Evolutionary conservation across 2,329 filamentous ascomycete species (phyloP).

Genomic region (Cryphonectria naterciae): DNA sequence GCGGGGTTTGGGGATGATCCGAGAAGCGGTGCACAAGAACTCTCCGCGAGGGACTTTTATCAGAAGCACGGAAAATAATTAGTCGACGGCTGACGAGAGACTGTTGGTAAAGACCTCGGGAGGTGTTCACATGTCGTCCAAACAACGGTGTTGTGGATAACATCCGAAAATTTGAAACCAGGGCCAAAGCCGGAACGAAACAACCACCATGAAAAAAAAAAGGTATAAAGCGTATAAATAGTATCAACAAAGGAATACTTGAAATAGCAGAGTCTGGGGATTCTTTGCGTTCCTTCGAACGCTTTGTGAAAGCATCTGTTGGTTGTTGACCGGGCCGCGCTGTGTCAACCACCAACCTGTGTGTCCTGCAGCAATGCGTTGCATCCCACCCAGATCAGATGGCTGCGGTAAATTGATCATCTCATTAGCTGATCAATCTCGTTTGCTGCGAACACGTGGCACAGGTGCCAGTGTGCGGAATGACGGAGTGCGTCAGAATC

Average conservation of each 20-base stretch:
- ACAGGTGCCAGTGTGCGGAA: neutral
- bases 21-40: too few relatives aligned
- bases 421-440: neutral
- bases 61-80: neutral
- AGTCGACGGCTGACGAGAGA: neutral
- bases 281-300: neutral
- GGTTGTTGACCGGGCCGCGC: neutral
- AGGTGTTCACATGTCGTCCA: too few relatives aligned
- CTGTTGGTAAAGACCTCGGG: too few relatives aligned
- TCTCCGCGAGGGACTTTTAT: too few relatives aligned
- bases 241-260: neutral
- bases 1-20: too few relatives aligned
- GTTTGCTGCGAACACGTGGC: constrained; percentile 7
- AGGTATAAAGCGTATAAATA: neutral
- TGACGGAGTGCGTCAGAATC: neutral
- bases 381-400: neutral
- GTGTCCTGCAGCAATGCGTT: neutral
- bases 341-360: neutral
- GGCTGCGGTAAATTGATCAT: neutral
- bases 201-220: neutral
- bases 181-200: neutral
- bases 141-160: neutral
- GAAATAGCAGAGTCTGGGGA: neutral
- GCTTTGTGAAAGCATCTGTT: neutral
- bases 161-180: neutral